Percentiles rank a stretch among this genome's conserved stretches.
phyloP scores from a whole-genome alignment of 2,329 filamentous ascomycete genomes.

The Sporothrix brasiliensis region DNA sequence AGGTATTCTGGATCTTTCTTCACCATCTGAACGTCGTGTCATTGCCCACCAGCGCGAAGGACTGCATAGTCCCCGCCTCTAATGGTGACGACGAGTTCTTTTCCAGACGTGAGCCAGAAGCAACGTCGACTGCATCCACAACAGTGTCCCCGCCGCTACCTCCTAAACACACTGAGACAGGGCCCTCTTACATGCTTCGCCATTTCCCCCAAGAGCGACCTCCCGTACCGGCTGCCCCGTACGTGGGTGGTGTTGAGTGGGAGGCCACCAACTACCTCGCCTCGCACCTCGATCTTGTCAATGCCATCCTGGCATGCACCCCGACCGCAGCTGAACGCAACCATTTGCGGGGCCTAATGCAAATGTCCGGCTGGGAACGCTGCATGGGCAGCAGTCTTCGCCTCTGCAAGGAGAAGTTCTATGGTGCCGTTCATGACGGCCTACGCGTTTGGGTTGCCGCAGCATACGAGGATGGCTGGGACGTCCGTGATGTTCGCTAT shows the following conservation, averaged over 20 bases:
- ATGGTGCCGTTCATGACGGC: constrained; percentile 85
- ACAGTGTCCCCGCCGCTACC: constrained; percentile 42
- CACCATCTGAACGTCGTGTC: constrained; percentile 89
- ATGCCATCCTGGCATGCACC: constrained; percentile 83
- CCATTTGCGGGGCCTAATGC: constrained; percentile 72
- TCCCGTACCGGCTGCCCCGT: constrained; percentile 90
- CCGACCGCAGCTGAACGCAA: constrained; percentile 73
- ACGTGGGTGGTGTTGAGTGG: constrained; percentile 97
- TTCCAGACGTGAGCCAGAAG: background rate
- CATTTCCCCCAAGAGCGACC: constrained; percentile 85
- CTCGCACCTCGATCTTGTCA: constrained; percentile 88
- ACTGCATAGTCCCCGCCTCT: background rate
- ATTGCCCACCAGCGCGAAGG: constrained; percentile 48
- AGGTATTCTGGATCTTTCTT: constrained; percentile 99
- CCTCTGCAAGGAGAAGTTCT: constrained; percentile 97
- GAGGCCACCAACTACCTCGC: constrained; percentile 96
- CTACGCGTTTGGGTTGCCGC: constrained; percentile 89
- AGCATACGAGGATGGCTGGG: constrained; percentile 85
- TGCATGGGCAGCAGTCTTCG: constrained; percentile 81
- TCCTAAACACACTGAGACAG: constrained; percentile 41
- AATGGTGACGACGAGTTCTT: constrained; percentile 6
- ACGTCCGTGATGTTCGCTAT: constrained; percentile 76
- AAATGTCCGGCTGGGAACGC: constrained; percentile 87
- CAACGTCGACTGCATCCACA: background rate
- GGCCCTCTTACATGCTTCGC: constrained; percentile 64